Evolutionary conservation across 768 basidiomycete species (phyloP).

Genomic region (Hysterangium stoloniferum): DNA sequence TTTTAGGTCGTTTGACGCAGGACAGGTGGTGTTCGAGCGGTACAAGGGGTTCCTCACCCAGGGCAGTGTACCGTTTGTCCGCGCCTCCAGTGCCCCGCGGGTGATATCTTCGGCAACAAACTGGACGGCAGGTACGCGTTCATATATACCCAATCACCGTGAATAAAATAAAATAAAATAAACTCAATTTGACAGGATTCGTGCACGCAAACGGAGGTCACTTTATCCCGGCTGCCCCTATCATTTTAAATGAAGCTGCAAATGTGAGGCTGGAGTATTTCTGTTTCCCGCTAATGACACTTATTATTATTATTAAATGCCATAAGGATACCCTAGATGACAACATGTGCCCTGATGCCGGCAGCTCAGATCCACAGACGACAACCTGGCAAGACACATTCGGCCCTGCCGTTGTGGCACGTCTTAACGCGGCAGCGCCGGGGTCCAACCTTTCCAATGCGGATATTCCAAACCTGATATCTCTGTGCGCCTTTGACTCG

Average conservation of each 20-base stretch:
- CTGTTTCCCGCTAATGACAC: too few species aligned
- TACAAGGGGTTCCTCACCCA: conserved; percentile 42
- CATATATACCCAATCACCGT: neutral
- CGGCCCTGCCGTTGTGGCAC: conserved; percentile 44
- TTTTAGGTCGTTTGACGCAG: conserved; percentile 44
- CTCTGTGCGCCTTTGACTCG: conserved; percentile 78
- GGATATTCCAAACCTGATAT: conserved; percentile 56
- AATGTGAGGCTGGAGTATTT: conserved; percentile 15
- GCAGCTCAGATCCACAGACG: conserved; percentile 35
- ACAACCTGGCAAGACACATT: conserved; percentile 48
- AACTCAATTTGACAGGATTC: conserved; percentile 40
- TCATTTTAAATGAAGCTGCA: conserved; percentile 52
- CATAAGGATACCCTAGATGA: conserved; percentile 63
- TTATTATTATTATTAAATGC: neutral
- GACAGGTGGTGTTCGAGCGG: conserved; percentile 41
- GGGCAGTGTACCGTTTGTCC: conserved; percentile 43
- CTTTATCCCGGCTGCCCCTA: conserved; percentile 41
- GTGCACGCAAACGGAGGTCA: conserved; percentile 38
- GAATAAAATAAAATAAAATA: too few species aligned
- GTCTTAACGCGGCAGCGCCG: conserved; percentile 53
- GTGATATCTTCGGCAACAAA: conserved; percentile 64
- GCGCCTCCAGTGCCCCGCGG: conserved; percentile 43
- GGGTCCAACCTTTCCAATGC: conserved; percentile 48
- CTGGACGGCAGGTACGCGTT: conserved; percentile 51
- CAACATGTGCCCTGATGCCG: conserved; percentile 52